These are phyloP conservation scores for Eucalyptus brandiana DNA, from an alignment of 345 rosid species.

Conservation along the genomic window DNA sequence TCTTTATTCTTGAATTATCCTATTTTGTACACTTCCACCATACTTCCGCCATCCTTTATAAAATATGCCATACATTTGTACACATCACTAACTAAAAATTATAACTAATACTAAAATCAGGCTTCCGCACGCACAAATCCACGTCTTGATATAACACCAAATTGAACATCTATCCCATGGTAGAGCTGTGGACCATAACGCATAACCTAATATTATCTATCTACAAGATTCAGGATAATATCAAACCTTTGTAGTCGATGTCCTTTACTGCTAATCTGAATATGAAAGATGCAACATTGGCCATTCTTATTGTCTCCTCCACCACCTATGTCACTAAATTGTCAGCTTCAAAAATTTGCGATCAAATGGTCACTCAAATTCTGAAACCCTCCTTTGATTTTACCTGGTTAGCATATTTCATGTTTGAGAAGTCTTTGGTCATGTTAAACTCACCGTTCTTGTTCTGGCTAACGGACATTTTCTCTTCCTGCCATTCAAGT, in stretches of 20 bases:
- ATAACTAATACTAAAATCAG: no score
- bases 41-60: no score
- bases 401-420: conserved; percentile 26
- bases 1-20: no score
- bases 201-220: neutral
- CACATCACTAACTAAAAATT: no score
- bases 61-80: no score
- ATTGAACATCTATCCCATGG: neutral
- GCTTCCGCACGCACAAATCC: no score
- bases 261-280: conserved; percentile 8
- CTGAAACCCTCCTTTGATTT: neutral
- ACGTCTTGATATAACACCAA: neutral
- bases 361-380: neutral
- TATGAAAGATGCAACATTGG: conserved; percentile 1
- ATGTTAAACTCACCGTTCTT: conserved; percentile 17
- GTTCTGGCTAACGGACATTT: neutral
- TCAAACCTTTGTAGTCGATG: conserved; percentile 12
- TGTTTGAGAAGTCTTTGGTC: conserved; percentile 7
- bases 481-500: neutral
- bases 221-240: neutral
- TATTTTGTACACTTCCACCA: no score
- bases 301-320: conserved; percentile 30
- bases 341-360: neutral
- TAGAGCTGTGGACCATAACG: neutral
- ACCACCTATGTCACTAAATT: neutral